Conservation (phyloP, 2,329 filamentous ascomycete genomes). For the Colletotrichum sp. region DNA sequence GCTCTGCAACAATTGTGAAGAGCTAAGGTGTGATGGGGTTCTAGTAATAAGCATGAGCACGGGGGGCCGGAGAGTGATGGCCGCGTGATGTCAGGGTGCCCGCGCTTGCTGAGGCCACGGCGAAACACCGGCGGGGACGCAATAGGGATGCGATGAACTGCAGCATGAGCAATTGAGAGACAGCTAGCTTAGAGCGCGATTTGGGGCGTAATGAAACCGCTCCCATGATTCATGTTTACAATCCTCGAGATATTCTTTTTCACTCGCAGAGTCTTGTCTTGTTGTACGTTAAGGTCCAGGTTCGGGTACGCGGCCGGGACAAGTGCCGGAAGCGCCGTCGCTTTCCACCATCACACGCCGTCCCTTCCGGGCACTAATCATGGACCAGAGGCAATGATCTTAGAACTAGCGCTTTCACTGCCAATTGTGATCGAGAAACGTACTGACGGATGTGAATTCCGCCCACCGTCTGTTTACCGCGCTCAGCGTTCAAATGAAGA, state of each 20-base stretch:
- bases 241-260: not conserved
- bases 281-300: not conserved
- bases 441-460: too few relatives aligned
- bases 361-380: accelerated
- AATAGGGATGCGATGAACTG: not conserved
- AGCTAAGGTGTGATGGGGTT: not conserved
- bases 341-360: not conserved
- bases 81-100: not conserved
- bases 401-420: too few relatives aligned
- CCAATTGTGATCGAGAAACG: too few relatives aligned
- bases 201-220: slow-evolving; percentile 13
- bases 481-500: not conserved
- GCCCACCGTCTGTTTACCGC: too few relatives aligned
- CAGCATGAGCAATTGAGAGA: not conserved
- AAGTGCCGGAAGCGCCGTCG: not conserved
- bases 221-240: not conserved
- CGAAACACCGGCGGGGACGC: not conserved
- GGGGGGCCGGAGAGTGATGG: not conserved
- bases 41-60: not conserved
- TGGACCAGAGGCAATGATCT: not conserved
- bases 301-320: not conserved
- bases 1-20: slow-evolving; percentile 41
- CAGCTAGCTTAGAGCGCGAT: slow-evolving; percentile 4
- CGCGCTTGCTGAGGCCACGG: slow-evolving; percentile 9
- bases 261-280: not conserved